A percentile compares a stretch with the other conserved stretches of the same genome.
phyloP scores from a whole-genome alignment of 2,329 filamentous ascomycete genomes.

The Sporothrix humicola region DNA sequence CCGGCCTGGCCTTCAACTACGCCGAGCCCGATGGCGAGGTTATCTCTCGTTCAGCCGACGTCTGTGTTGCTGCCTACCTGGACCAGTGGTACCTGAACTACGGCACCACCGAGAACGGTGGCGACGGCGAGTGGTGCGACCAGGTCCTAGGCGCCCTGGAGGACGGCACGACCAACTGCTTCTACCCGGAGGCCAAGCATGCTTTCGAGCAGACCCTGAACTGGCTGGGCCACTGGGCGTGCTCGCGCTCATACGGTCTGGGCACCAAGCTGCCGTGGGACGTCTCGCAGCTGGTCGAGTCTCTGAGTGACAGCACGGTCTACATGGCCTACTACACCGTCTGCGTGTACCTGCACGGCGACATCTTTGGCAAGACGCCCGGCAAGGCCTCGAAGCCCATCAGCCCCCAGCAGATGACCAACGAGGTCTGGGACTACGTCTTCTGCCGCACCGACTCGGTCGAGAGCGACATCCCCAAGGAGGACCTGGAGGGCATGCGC shows the following conservation, averaged over 20 bases:
- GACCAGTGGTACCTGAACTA: slow-evolving; percentile 99
- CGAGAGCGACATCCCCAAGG: slow-evolving; percentile 73
- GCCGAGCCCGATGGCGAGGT: slow-evolving; percentile 92
- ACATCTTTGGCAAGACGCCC: slow-evolving; percentile 75
- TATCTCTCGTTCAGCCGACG: slow-evolving; percentile 70
- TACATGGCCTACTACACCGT: slow-evolving; percentile 85
- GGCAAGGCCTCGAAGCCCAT: slow-evolving; percentile 70
- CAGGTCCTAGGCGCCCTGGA: slow-evolving; percentile 74
- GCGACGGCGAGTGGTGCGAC: slow-evolving; percentile 84
- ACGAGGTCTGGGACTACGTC: slow-evolving; percentile 96
- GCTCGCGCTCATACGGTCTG: slow-evolving; percentile 86
- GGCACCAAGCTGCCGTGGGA: slow-evolving; percentile 97
- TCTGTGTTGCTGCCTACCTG: slow-evolving; percentile 85
- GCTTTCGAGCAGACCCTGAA: slow-evolving; percentile 83
- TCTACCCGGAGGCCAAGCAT: slow-evolving; percentile 75
- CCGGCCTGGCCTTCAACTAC: slow-evolving; percentile 84
- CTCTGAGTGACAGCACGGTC: slow-evolving; percentile 83
- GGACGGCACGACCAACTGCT: slow-evolving; percentile 74
- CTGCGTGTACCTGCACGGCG: slow-evolving; percentile 72
- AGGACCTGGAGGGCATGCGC: slow-evolving; percentile 73
- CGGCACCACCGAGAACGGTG: slow-evolving; percentile 47
- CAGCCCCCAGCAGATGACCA: slow-evolving; percentile 83
- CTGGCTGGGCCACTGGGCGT: slow-evolving; percentile 97
- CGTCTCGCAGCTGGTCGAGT: slow-evolving; percentile 86
- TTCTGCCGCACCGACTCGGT: slow-evolving; percentile 77